Conservation (phyloP, 805 yeast species). For the Pichia cabralensis region DNA sequence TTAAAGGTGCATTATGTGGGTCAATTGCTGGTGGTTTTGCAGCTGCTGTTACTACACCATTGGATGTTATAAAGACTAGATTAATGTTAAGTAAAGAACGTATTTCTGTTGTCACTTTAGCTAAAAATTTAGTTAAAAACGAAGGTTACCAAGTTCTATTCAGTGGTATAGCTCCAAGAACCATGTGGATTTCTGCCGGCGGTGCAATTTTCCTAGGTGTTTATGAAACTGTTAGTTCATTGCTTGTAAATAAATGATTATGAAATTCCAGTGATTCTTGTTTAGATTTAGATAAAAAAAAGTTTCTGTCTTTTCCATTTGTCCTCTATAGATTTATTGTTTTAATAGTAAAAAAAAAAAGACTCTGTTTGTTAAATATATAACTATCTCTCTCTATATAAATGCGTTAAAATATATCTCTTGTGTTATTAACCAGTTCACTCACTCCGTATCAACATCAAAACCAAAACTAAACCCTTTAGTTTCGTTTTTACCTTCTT, state of each 20-base stretch:
- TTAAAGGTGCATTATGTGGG: slow-evolving; percentile 79
- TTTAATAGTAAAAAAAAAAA: not conserved
- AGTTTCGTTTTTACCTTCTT: slow-evolving; percentile 8
- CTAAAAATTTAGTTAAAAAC: slow-evolving; percentile 44
- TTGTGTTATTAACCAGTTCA: not conserved
- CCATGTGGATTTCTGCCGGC: slow-evolving; percentile 96
- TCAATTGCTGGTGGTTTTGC: slow-evolving; percentile 76
- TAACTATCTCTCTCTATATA: too few species aligned
- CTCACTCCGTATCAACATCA: slow-evolving; percentile 14
- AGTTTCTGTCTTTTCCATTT: too few species aligned
- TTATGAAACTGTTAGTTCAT: slow-evolving; percentile 57
- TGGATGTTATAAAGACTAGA: slow-evolving; percentile 73
- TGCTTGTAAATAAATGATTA: not conserved
- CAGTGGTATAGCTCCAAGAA: slow-evolving; percentile 89
- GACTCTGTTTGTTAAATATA: too few species aligned
- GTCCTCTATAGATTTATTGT: not conserved
- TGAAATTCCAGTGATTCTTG: not conserved
- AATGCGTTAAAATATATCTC: slow-evolving; percentile 1
- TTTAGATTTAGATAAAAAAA: too few species aligned
- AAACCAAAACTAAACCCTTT: slow-evolving; percentile 28
- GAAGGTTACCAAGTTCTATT: slow-evolving; percentile 71
- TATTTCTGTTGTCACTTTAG: slow-evolving; percentile 37
- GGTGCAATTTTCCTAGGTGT: slow-evolving; percentile 96
- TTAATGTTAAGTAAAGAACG: slow-evolving; percentile 62
- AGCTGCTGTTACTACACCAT: slow-evolving; percentile 73